Percentiles rank a stretch among this genome's conserved stretches.
Conservation (phyloP, 2,329 filamentous ascomycete species). For the Clarireedia paspali region DNA sequence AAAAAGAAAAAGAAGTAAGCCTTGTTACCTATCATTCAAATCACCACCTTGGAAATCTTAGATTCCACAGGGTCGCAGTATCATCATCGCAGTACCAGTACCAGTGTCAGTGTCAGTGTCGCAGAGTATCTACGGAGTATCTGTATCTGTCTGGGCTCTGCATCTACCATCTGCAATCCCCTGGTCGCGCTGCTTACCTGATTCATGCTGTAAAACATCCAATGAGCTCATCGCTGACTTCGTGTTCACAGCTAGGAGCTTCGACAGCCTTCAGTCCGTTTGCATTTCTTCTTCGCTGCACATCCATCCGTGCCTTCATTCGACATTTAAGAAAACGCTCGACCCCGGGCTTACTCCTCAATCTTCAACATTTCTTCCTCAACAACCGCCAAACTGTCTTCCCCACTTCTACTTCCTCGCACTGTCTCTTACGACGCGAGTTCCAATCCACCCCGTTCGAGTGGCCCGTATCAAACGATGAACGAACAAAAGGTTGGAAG, state of each 20-base stretch:
- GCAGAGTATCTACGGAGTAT: background rate
- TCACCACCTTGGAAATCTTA: too few relatives aligned
- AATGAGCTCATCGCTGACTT: constrained; percentile 7
- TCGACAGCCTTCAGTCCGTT: background rate
- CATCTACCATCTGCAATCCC: background rate
- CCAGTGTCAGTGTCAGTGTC: too few relatives aligned
- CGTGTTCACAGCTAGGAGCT: background rate
- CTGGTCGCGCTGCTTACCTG: background rate
- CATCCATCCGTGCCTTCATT: background rate
- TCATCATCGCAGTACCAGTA: too few relatives aligned
- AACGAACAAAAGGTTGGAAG: constrained; percentile 59
- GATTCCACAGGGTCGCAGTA: too few relatives aligned
- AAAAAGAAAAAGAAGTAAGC: too few relatives aligned
- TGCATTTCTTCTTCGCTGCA: background rate
- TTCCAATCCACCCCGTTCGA: constrained; percentile 59
- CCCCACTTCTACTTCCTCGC: constrained; percentile 76
- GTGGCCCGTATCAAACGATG: constrained; percentile 44
- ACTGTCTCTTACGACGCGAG: constrained; percentile 88
- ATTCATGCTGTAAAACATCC: background rate
- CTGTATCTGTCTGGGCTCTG: too few relatives aligned
- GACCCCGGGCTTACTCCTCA: constrained; percentile 14
- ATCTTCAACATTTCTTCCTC: constrained; percentile 25
- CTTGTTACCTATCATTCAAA: too few relatives aligned
- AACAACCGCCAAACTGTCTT: constrained; percentile 95
- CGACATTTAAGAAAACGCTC: constrained; percentile 17